These are phyloP conservation scores for Aspergillus tubingensis DNA, from an alignment of 2,329 filamentous ascomycete species.

Conservation along the genomic window DNA sequence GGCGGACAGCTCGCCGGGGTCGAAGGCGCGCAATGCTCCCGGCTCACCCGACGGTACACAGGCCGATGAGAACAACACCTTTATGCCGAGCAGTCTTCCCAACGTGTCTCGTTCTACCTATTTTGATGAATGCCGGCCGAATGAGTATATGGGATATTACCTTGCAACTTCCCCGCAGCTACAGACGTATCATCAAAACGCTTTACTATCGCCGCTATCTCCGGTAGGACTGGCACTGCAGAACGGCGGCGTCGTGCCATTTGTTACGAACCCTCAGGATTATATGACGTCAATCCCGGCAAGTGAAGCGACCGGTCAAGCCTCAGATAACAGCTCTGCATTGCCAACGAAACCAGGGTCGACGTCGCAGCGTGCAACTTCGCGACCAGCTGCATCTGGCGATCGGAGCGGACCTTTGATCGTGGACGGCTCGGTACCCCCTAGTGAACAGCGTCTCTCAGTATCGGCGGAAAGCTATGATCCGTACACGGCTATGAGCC, in stretches of 20 bases:
- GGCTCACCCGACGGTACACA: constrained; percentile 36
- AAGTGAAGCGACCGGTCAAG: constrained; percentile 26
- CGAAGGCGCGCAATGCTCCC: constrained; percentile 34
- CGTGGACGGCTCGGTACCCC: constrained; percentile 49
- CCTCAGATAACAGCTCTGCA: constrained; percentile 27
- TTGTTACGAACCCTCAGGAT: constrained; percentile 35
- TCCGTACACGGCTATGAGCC: constrained; percentile 38
- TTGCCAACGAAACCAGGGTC: constrained; percentile 22
- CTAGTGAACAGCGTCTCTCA: constrained; percentile 38
- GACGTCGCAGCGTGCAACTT: constrained; percentile 25
- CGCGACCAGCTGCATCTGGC: constrained; percentile 31
- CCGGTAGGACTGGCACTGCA: constrained; percentile 43
- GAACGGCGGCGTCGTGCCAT: constrained; percentile 40
- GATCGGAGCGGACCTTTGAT: constrained; percentile 46
- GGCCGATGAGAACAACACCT: constrained; percentile 36
- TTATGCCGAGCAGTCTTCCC: constrained; percentile 36
- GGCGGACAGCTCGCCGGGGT: constrained; percentile 31
- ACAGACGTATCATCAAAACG: constrained; percentile 43
- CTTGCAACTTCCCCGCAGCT: constrained; percentile 47
- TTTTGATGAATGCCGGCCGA: constrained; percentile 40
- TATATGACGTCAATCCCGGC: constrained; percentile 33
- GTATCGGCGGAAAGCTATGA: constrained; percentile 38
- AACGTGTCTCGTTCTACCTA: constrained; percentile 36
- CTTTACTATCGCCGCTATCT: constrained; percentile 40
- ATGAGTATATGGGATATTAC: constrained; percentile 52